Base-by-base conservation (phyloP, 768 basidiomycete species). In the Dioszegia hungarica region DNA sequence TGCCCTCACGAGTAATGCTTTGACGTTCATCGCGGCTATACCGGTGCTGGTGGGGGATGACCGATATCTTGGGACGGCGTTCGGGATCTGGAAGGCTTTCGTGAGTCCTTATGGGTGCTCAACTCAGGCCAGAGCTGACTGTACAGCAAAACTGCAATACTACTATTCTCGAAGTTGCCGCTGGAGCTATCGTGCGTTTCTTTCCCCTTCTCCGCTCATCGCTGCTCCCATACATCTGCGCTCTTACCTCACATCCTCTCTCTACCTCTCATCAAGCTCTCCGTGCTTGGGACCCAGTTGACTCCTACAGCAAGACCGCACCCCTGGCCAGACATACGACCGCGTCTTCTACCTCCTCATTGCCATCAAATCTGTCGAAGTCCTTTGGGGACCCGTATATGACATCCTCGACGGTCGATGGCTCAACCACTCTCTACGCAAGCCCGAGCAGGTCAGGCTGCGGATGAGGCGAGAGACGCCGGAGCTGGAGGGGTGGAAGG, bases 21-120 rank as follows among this genome's bases (percentile, higher is more conserved):
- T 76, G 24, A 62, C 70, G 0, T 74, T 73, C 56, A 67, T 67
- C 48, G 67, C 66, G 5, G 66, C 59, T 3, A 73, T 76, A 45
- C 73, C 73, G 4, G 52, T 73, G 1, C 31, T 74, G 36, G 59
- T 72, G 0, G 66, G 66, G 1, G 61, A 71, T 36, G 64, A 68
- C 41, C 46, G 53, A 9, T 57, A 69, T n/a, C 54, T 74, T 15
- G 72, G 72, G 10, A 74, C 72, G 1, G 72, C 72, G 1, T 70
- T 66, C 37, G 72, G 72, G 0, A 61, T 74, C 2, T 74, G 72
- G 72, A 74, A 70, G 50, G 62, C 70, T 12, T 74, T 74, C 53
- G 63, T 62, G 31, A 56, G 65, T 63, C 45, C 36, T 34, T 17
- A 33, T 38, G 20, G 3, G 6, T n/a, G 27, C 29, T 19, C 5